phyloP scores from a whole-genome alignment of 495 filamentous ascomycete genomes.

The Chaetomidium leptoderma region DNA sequence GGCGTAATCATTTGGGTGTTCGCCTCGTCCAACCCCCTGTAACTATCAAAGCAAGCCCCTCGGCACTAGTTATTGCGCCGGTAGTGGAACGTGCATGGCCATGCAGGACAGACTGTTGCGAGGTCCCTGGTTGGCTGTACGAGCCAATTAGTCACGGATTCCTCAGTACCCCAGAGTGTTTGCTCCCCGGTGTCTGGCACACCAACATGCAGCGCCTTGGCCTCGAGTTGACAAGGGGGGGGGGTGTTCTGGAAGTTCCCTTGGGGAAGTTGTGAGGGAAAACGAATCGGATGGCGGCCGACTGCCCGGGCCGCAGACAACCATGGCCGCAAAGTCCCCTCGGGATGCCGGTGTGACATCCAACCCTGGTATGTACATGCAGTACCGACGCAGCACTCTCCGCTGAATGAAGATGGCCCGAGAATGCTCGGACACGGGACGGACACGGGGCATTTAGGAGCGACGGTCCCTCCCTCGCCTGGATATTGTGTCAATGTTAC shows the following conservation, averaged over 20 bases:
- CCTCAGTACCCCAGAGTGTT: neutral
- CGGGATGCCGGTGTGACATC: neutral
- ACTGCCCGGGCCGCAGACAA: neutral
- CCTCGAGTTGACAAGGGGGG: neutral
- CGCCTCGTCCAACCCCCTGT: no score
- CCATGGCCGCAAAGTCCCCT: neutral
- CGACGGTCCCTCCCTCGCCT: no score
- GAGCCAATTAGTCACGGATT: neutral
- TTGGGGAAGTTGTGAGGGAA: neutral
- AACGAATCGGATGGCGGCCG: neutral
- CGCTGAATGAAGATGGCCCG: neutral
- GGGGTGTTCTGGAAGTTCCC: neutral
- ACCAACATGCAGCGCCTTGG: neutral
- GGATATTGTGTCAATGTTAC: no score
- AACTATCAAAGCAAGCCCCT: no score
- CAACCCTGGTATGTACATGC: neutral
- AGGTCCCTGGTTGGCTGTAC: neutral
- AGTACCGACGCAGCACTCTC: no score
- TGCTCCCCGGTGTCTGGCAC: neutral
- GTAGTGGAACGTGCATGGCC: neutral
- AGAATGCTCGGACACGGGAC: neutral
- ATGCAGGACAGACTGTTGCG: neutral
- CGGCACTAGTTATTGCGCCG: neutral
- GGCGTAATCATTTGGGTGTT: no score
- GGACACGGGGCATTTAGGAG: no score